phyloP scores from a whole-genome alignment of 176 grass and related monocot genomes.

The Triticum dicoccoides region DNA sequence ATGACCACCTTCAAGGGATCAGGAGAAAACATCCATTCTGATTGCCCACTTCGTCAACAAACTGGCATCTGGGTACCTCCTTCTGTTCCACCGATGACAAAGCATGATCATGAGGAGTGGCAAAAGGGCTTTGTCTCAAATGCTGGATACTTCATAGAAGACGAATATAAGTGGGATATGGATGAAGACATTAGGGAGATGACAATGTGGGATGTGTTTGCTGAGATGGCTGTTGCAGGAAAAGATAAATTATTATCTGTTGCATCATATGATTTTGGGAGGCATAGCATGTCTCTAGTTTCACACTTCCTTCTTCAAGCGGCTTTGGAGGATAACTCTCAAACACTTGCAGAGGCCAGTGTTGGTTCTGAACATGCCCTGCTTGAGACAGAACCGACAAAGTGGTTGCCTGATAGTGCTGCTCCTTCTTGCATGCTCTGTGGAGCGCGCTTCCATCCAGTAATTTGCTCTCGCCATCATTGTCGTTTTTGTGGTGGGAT shows the following conservation, averaged over 20 bases:
- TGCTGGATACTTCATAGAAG: constrained; percentile 52
- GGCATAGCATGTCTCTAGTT: constrained; percentile 45
- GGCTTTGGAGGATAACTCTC: constrained; percentile 69
- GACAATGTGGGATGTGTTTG: constrained; percentile 89
- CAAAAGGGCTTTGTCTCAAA: constrained; percentile 54
- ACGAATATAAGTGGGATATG: constrained; percentile 71
- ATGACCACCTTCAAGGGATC: constrained; percentile 14
- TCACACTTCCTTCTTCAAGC: constrained; percentile 67
- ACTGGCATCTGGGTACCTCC: constrained; percentile 80
- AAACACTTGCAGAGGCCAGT: constrained; percentile 52
- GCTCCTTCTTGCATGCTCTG: constrained; percentile 89
- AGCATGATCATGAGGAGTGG: constrained; percentile 63
- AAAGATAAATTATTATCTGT: constrained; percentile 52
- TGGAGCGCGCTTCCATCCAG: constrained; percentile 64
- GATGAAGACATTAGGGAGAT: constrained; percentile 56
- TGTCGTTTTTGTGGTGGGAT: constrained; percentile 86
- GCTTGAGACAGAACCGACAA: constrained; percentile 72
- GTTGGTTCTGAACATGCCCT: constrained; percentile 45
- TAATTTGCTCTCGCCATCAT: constrained; percentile 80
- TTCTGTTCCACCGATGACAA: constrained; percentile 76
- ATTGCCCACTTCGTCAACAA: constrained; percentile 60
- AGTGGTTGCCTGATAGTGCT: constrained; percentile 84
- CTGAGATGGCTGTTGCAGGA: constrained; percentile 68
- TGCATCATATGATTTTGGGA: constrained; percentile 49
- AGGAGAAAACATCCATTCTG: constrained; percentile 47